phyloP scores from a whole-genome alignment of 352 stramenopile genomes.

The Plasmopara viticola region DNA sequence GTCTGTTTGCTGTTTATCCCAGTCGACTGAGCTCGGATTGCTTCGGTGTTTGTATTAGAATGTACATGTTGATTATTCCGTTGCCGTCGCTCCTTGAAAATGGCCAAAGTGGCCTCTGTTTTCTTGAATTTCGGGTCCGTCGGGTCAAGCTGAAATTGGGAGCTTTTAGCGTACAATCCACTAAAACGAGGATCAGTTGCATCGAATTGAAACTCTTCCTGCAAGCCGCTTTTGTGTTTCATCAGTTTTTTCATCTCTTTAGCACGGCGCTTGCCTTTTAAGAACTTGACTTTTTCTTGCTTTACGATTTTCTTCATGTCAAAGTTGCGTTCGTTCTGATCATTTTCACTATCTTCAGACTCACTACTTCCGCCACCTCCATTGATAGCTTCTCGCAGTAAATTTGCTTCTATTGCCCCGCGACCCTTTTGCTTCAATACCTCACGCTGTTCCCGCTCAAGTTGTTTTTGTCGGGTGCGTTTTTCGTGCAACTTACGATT shows the following conservation, averaged over 20 bases:
- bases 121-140: slow-evolving; percentile 83
- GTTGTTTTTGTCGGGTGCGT: slow-evolving; percentile 48
- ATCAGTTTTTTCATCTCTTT: slow-evolving; percentile 74
- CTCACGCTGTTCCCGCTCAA: slow-evolving; percentile 56
- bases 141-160: slow-evolving; percentile 75
- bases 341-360: slow-evolving; percentile 23
- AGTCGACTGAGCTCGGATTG: slow-evolving; percentile 10
- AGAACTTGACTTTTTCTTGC: slow-evolving; percentile 61
- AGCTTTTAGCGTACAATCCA: slow-evolving; percentile 68
- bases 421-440: slow-evolving; percentile 59
- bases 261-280: slow-evolving; percentile 73
- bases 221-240: slow-evolving; percentile 46
- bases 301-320: slow-evolving; percentile 81
- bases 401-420: slow-evolving; percentile 35
- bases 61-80: slow-evolving; percentile 33
- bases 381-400: slow-evolving; percentile 55
- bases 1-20: slow-evolving; percentile 29
- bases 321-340: slow-evolving; percentile 64
- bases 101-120: slow-evolving; percentile 68
- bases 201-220: slow-evolving; percentile 76
- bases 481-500: slow-evolving; percentile 83
- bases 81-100: slow-evolving; percentile 75
- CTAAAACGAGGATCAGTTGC: slow-evolving; percentile 66
- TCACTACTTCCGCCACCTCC: slow-evolving; percentile 30
- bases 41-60: neutral